These are phyloP conservation scores for Rhizopus arrhizus DNA, from an alignment of 371 early-diverging fungal genomes.

Conservation along the genomic window DNA sequence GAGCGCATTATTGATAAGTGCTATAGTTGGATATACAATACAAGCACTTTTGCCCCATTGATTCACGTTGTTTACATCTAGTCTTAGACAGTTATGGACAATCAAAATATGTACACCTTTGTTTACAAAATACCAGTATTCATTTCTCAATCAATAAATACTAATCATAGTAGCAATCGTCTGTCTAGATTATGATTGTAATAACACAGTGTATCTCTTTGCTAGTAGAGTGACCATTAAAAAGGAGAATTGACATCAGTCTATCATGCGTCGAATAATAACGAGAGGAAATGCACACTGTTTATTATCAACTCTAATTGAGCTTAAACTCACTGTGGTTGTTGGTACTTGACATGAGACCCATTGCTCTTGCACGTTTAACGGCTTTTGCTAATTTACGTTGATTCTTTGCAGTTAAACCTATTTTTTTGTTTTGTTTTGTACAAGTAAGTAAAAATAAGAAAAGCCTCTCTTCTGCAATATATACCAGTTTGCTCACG, in stretches of 20 bases:
- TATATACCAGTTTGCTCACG: constrained; percentile 66
- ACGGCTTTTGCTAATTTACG: constrained; percentile 80
- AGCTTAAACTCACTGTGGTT: constrained; percentile 28
- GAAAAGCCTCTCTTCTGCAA: background rate
- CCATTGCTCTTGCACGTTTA: constrained; percentile 83
- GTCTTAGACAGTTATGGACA: constrained; percentile 39
- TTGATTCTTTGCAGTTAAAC: constrained; percentile 76
- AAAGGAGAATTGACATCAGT: constrained; percentile 1
- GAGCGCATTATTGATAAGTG: too few relatives aligned
- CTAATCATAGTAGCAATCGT: background rate
- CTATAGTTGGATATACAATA: too few relatives aligned
- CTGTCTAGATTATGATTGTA: constrained; percentile 42
- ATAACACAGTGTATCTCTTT: constrained; percentile 14
- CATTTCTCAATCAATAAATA: constrained; percentile 9
- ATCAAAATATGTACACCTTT: constrained; percentile 41
- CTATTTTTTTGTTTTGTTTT: constrained; percentile 16
- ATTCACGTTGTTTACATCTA: constrained; percentile 15
- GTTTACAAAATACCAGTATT: constrained; percentile 35
- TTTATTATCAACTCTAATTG: constrained; percentile 7
- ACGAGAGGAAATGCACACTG: constrained; percentile 21
- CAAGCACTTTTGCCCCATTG: too few relatives aligned
- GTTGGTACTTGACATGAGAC: constrained; percentile 53
- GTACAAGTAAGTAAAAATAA: background rate
- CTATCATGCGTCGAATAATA: constrained; percentile 28
- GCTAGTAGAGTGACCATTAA: constrained; percentile 25